These are phyloP conservation scores for Sophora flavescens DNA, from an alignment of 306 rosid species.

Conservation along the genomic window DNA sequence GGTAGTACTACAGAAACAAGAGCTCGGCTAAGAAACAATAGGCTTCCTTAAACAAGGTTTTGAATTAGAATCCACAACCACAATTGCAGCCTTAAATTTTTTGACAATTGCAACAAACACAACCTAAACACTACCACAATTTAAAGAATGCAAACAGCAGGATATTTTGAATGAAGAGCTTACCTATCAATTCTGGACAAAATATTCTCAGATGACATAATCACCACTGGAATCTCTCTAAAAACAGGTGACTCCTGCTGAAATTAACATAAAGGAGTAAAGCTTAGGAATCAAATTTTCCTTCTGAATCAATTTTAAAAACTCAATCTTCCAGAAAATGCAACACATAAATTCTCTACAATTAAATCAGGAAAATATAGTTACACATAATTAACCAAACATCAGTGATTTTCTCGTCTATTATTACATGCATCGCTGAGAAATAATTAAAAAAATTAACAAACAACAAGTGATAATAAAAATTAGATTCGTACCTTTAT, in stretches of 20 bases:
- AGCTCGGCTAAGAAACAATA: background rate
- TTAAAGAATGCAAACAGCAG: background rate
- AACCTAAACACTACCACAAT: too few relatives aligned
- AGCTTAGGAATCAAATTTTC: background rate
- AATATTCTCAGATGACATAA: constrained; percentile 95
- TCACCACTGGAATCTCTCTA: constrained; percentile 91
- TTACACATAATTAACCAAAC: background rate
- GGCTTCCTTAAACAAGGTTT: constrained; percentile 8
- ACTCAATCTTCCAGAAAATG: background rate
- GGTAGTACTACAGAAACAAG: background rate
- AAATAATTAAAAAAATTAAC: background rate
- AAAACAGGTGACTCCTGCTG: constrained; percentile 89
- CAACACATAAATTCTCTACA: background rate
- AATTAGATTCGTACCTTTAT: constrained; percentile 70
- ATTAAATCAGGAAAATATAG: background rate
- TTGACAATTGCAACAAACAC: background rate
- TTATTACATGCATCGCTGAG: background rate
- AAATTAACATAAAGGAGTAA: constrained; percentile 32
- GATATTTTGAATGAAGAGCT: constrained; percentile 30
- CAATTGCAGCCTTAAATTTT: background rate
- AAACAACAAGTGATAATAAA: background rate
- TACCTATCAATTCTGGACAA: constrained; percentile 92
- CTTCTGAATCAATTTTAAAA: background rate
- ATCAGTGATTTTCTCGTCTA: background rate
- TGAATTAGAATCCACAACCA: background rate